Percentiles rank a stretch among this genome's conserved stretches.
These are phyloP conservation scores for Yamadazyma sp. DNA, from an alignment of 805 yeast genomes.

Conservation along the genomic window DNA sequence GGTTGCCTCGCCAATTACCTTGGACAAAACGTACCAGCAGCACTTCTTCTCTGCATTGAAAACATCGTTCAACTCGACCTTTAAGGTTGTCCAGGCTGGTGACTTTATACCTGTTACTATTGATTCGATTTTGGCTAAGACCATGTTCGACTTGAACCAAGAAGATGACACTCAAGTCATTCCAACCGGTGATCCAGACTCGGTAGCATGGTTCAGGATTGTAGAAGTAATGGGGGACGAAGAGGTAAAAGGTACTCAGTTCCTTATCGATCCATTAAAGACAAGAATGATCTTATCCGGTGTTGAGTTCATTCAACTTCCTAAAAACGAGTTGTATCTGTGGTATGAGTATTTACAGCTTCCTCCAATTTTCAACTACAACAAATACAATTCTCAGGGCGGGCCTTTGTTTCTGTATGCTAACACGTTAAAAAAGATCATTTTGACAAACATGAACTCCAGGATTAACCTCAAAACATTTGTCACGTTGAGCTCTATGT, in stretches of 20 bases:
- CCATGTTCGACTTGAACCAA: constrained; percentile 42
- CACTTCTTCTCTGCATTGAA: constrained; percentile 62
- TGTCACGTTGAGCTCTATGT: constrained; percentile 63
- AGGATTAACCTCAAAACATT: constrained; percentile 54
- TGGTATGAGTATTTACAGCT: constrained; percentile 52
- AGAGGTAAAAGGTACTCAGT: constrained; percentile 35
- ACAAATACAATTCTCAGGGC: constrained; percentile 15
- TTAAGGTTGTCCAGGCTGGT: constrained; percentile 59
- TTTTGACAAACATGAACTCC: constrained; percentile 50
- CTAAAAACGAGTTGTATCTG: constrained; percentile 32
- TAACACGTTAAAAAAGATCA: constrained; percentile 49
- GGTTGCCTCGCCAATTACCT: constrained; percentile 65
- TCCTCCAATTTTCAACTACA: constrained; percentile 40
- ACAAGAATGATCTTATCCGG: constrained; percentile 76
- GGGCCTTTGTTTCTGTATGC: constrained; percentile 47
- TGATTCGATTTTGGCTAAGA: constrained; percentile 64
- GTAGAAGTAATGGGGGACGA: constrained; percentile 45
- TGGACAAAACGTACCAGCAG: constrained; percentile 62
- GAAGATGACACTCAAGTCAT: constrained; percentile 34
- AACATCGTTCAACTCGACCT: constrained; percentile 54
- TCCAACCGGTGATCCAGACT: constrained; percentile 65
- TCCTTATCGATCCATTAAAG: constrained; percentile 60
- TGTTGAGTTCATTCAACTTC: constrained; percentile 39
- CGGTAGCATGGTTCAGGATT: constrained; percentile 83
- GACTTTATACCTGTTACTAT: constrained; percentile 78